Evolutionary conservation across 768 basidiomycete genomes (phyloP).

Genomic region (Fomitopsis pulvina): DNA sequence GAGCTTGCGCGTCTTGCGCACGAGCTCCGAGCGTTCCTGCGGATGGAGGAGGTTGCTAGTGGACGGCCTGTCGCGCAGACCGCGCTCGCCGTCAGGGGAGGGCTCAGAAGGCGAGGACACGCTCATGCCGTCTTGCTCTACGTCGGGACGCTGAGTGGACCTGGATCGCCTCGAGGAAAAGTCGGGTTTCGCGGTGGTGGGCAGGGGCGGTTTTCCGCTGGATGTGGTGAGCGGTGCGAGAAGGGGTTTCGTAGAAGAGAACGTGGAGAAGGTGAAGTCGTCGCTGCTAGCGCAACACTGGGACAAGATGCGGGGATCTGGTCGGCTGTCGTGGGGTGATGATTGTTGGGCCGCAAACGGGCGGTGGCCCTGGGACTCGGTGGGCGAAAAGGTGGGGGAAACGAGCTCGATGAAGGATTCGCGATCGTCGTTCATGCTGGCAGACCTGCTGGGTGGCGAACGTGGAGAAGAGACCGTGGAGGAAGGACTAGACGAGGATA

Average conservation of each 20-base stretch:
- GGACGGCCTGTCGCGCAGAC: slow-evolving; percentile 36
- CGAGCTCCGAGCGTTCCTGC: slow-evolving; percentile 62
- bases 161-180: slow-evolving; percentile 29
- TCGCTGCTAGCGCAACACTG: slow-evolving; percentile 3
- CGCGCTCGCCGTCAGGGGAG: not conserved
- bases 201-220: slow-evolving; percentile 37
- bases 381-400: slow-evolving; percentile 25
- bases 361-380: slow-evolving; percentile 6
- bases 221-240: slow-evolving; percentile 24
- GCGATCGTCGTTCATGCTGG: slow-evolving; percentile 29
- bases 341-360: not conserved
- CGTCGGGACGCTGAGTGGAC: slow-evolving; percentile 10
- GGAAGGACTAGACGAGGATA: slow-evolving; percentile 29
- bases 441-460: slow-evolving; percentile 10
- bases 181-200: slow-evolving; percentile 39
- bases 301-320: slow-evolving; percentile 4
- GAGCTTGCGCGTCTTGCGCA: slow-evolving; percentile 71
- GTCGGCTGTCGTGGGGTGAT: not conserved
- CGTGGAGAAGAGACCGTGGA: slow-evolving; percentile 8
- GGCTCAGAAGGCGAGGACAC: not conserved
- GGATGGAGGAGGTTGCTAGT: slow-evolving; percentile 63
- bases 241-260: slow-evolving; percentile 23
- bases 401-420: slow-evolving; percentile 44
- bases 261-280: slow-evolving; percentile 8
- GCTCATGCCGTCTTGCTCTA: not conserved